Percentiles rank a stretch among this genome's conserved stretches.
phyloP scores from a whole-genome alignment of 169 alveolate genomes.

The Eimeria tenella region DNA sequence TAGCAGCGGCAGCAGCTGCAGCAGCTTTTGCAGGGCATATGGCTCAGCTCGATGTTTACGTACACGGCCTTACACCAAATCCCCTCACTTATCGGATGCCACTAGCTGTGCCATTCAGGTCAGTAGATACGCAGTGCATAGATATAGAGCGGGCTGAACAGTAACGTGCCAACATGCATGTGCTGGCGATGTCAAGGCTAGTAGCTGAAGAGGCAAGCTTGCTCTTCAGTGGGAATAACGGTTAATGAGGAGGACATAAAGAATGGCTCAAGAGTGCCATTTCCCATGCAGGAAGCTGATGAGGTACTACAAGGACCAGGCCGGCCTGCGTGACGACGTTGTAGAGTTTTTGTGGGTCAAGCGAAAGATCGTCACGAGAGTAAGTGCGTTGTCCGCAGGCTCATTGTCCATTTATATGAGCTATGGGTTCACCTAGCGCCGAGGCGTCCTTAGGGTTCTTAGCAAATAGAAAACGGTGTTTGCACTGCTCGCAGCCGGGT shows the following conservation, averaged over 20 bases:
- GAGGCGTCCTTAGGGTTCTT: not conserved
- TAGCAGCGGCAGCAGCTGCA: constrained; percentile 30
- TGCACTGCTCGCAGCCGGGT: too few relatives aligned
- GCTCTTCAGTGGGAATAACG: too few relatives aligned
- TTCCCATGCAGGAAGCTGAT: constrained; percentile 77
- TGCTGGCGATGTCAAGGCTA: too few relatives aligned
- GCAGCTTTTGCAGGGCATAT: constrained; percentile 12
- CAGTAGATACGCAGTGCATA: not conserved
- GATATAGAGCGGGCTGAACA: too few relatives aligned
- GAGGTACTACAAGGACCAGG: constrained; percentile 79
- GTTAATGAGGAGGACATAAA: too few relatives aligned
- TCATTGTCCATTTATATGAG: not conserved
- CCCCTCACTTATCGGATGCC: constrained; percentile 32
- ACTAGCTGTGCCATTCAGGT: constrained; percentile 52
- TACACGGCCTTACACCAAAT: constrained; percentile 3
- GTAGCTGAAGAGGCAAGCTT: too few relatives aligned
- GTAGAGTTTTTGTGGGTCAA: constrained; percentile 58
- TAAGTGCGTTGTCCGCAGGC: not conserved
- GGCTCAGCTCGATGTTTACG: constrained; percentile 46
- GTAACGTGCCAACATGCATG: too few relatives aligned
- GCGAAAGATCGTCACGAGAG: not conserved
- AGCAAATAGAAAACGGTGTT: too few relatives aligned
- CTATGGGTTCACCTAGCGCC: not conserved
- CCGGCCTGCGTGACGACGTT: constrained; percentile 78
- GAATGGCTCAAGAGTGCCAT: too few relatives aligned